A percentile compares a stretch with the other conserved stretches of the same genome.
phyloP scores from a whole-genome alignment of 163 green algal genomes.

The Chloromonas sp. region DNA sequence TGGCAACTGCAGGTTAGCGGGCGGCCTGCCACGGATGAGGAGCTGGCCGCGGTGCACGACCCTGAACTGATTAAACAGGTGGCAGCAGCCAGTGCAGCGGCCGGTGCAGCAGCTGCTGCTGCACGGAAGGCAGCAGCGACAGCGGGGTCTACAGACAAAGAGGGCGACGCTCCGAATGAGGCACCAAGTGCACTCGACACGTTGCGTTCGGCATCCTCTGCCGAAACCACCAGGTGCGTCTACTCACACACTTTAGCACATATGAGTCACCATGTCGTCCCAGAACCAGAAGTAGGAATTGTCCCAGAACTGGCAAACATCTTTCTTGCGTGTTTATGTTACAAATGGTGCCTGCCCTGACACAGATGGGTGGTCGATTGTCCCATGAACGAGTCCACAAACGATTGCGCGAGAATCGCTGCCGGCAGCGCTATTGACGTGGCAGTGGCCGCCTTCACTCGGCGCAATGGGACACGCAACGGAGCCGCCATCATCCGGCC shows the following conservation, averaged over 20 bases:
- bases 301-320: no score
- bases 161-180: no score
- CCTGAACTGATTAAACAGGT: slow-evolving; percentile 51
- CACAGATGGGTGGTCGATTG: slow-evolving; percentile 32
- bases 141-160: no score
- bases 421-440: slow-evolving; percentile 40
- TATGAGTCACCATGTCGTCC: no score
- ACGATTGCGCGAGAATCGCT: slow-evolving; percentile 34
- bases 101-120: not conserved
- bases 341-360: no score
- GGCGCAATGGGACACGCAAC: slow-evolving; percentile 12
- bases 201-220: no score
- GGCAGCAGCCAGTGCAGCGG: not conserved
- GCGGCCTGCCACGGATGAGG: slow-evolving; percentile 40
- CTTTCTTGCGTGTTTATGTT: no score
- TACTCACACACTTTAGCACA: no score
- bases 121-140: no score
- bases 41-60: slow-evolving; percentile 60
- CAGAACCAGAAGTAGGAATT: no score
- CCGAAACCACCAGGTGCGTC: no score
- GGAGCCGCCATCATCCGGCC: slow-evolving; percentile 79
- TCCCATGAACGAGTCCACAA: slow-evolving; percentile 39
- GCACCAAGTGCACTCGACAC: no score
- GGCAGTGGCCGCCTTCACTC: slow-evolving; percentile 20
- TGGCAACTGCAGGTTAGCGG: slow-evolving; percentile 24